phyloP scores from a whole-genome alignment of 805 yeast species.

The Blastobotrys parvus region DNA sequence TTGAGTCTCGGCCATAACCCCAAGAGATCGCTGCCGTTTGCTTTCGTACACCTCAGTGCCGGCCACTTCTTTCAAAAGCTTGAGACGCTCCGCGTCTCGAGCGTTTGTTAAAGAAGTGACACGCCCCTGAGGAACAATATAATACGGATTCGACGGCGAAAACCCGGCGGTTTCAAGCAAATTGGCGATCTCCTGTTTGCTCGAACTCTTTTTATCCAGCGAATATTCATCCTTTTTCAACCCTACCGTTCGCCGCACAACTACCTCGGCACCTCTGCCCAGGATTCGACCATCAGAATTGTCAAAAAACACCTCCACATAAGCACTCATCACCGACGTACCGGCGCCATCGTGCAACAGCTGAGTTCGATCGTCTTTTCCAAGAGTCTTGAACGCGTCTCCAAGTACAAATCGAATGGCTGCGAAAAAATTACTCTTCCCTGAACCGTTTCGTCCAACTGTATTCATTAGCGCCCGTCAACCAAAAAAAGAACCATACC shows the following conservation, averaged over 20 bases:
- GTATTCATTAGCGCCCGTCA: too few relatives aligned
- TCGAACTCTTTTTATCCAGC: slow-evolving; percentile 68
- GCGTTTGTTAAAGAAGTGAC: slow-evolving; percentile 85
- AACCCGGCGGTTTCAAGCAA: slow-evolving; percentile 88
- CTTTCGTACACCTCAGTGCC: slow-evolving; percentile 89
- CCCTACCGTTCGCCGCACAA: slow-evolving; percentile 85
- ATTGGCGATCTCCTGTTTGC: slow-evolving; percentile 72
- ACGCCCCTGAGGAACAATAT: slow-evolving; percentile 94
- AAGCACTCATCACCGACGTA: slow-evolving; percentile 79
- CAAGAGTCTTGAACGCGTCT: slow-evolving; percentile 78
- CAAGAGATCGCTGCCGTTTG: slow-evolving; percentile 66
- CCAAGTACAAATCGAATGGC: slow-evolving; percentile 89
- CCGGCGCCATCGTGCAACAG: slow-evolving; percentile 80
- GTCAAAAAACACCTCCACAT: slow-evolving; percentile 83
- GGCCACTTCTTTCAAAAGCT: slow-evolving; percentile 80
- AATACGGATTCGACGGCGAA: slow-evolving; percentile 82
- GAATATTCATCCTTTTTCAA: slow-evolving; percentile 86
- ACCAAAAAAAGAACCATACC: too few relatives aligned
- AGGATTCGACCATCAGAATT: slow-evolving; percentile 72
- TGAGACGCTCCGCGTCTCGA: slow-evolving; percentile 72
- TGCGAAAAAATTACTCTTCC: slow-evolving; percentile 91
- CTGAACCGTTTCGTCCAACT: slow-evolving; percentile 91
- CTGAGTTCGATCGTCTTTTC: slow-evolving; percentile 74
- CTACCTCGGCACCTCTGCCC: slow-evolving; percentile 56
- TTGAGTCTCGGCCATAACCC: slow-evolving; percentile 69